Percentiles rank a stretch among this genome's conserved stretches.
Conservation (phyloP, 495 filamentous ascomycete genomes). For the Neurospora sp. region DNA sequence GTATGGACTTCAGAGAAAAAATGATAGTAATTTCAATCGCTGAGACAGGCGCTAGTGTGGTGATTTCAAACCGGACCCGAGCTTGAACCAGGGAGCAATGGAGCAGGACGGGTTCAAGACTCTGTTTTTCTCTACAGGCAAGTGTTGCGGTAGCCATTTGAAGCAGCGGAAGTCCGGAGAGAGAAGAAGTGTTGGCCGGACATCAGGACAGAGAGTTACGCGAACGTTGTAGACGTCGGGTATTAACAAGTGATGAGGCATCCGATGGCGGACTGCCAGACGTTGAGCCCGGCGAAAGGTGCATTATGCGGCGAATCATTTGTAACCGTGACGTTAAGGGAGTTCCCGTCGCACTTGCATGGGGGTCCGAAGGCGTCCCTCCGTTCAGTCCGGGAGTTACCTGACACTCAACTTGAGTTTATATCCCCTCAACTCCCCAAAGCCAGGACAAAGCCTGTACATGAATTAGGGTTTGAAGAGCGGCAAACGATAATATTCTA, state of each 20-base stretch:
- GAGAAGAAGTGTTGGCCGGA: neutral
- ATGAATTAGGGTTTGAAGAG: neutral
- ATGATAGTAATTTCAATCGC: neutral
- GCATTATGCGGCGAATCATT: neutral
- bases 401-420: neutral
- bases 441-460: neutral
- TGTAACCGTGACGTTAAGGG: neutral
- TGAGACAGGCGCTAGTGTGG: neutral
- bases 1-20: neutral
- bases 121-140: neutral
- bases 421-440: neutral
- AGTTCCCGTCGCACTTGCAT: neutral
- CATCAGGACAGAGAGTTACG: neutral
- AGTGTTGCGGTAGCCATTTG: neutral
- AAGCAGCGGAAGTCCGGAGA: neutral
- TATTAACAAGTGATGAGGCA: neutral
- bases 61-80: neutral
- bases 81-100: neutral
- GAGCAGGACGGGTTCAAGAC: neutral
- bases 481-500: neutral
- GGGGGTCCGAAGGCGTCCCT: neutral
- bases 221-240: neutral
- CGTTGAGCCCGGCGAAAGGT: neutral
- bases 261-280: neutral
- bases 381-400: neutral